Base-by-base conservation (phyloP, 108 stramenopile species). In the Nitzschia sp. region DNA sequence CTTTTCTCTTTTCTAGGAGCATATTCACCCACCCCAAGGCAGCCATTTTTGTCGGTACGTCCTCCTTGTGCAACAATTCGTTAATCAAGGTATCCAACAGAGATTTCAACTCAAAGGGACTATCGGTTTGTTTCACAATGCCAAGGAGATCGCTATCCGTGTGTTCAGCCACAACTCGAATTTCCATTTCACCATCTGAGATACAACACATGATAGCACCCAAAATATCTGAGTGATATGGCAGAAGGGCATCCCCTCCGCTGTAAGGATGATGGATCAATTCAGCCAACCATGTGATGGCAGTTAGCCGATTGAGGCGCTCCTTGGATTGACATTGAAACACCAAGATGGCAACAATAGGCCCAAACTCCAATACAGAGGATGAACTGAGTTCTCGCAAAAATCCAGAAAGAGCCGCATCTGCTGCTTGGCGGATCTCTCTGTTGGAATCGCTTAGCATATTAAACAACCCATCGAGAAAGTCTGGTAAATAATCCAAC, bases 371-470 rank as follows among this genome's bases (percentile, higher is more conserved):
- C 34, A 92, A 77, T 19, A 96, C 93, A 10, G 80, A 81, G 41
- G 93, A 87, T 34, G 79, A 76, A n/a, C 85, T 73, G n/a, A 98
- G 88, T 72, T 98, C 98, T 34, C 86, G 83, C 42, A 95, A 56
- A 71, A 96, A 95, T 25, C 91, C 93, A 0, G 82, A 82, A 34
- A 96, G 66, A 0, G 95, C 95, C 29, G 86, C 78, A 71, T 91
- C 94, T 6, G 93, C 95, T 34, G 84, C 95, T 75, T 95, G 92
- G 10, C 95, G 84, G 57, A 97, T 97, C 70, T 98, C 95, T 11
- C 92, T 76, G 74, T 96, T 98, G 19, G 90, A 88, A 82, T 98
- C 97, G 43, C 90, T 82, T n/a, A 98, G 78, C 98, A 98, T 98
- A 70, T 97, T 94, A 76, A 97, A 94, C 54, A 98, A 64, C 6